Percentiles rank a stretch among this genome's conserved stretches.
phyloP scores from a whole-genome alignment of 2,329 filamentous ascomycete genomes.

The Grosmannia huntii region DNA sequence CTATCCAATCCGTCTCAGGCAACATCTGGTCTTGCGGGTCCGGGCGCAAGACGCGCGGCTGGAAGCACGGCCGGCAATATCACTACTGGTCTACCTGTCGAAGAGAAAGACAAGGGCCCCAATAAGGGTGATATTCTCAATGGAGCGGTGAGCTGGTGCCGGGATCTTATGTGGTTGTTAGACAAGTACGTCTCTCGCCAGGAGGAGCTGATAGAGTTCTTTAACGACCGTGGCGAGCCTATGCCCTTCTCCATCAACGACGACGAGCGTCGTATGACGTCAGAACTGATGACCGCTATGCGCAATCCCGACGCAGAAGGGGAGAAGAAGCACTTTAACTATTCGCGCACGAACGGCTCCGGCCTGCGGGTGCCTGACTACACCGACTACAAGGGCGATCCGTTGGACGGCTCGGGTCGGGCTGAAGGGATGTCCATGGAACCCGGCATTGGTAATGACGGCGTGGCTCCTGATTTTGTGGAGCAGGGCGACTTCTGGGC shows the following conservation, averaged over 20 bases:
- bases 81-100: conserved; percentile 80
- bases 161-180: conserved; percentile 95
- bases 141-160: conserved; percentile 90
- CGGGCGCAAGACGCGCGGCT: conserved; percentile 67
- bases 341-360: conserved; percentile 70
- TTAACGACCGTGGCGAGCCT: conserved; percentile 57
- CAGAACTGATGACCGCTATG: conserved; percentile 78
- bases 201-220: conserved; percentile 67
- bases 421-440: conserved; percentile 21
- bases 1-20: conserved; percentile 59
- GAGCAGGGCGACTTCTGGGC: conserved; percentile 49
- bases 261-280: conserved; percentile 91
- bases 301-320: conserved; percentile 51
- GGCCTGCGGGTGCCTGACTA: conserved; percentile 86
- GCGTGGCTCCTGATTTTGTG: conserved; percentile 30
- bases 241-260: conserved; percentile 78
- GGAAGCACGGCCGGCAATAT: conserved; percentile 64
- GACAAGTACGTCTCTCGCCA: conserved; percentile 82
- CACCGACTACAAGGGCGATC: conserved; percentile 80
- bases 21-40: conserved; percentile 77
- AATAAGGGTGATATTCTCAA: conserved; percentile 99
- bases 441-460: conserved; percentile 22
- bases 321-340: conserved; percentile 43
- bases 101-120: conserved; percentile 96
- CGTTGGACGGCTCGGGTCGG: conserved; percentile 38